These are phyloP conservation scores for Grammothele lineata DNA, from an alignment of 768 basidiomycete genomes.

Conservation along the genomic window DNA sequence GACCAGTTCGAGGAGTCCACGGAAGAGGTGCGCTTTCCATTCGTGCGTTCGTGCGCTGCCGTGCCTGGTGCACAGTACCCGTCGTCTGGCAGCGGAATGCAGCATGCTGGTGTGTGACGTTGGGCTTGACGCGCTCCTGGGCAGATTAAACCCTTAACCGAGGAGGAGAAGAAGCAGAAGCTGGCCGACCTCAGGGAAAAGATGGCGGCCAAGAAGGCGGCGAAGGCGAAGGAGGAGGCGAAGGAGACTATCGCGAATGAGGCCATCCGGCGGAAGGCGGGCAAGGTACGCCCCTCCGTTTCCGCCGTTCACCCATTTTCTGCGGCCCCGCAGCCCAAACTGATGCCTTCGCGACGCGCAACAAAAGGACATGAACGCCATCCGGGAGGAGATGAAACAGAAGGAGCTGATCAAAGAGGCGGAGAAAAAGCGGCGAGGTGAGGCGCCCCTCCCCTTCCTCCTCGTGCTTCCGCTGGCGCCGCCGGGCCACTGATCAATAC, in stretches of 20 bases:
- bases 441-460: conserved; percentile 1
- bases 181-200: conserved; percentile 74
- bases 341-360: neutral
- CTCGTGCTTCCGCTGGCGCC: neutral
- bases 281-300: conserved; percentile 46
- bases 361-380: conserved; percentile 65
- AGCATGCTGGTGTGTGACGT: no score
- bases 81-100: no score
- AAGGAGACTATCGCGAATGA: conserved; percentile 75
- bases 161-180: conserved; percentile 85
- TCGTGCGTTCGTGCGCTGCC: no score
- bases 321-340: neutral
- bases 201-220: conserved; percentile 75
- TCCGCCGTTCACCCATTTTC: neutral
- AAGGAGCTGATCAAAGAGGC: conserved; percentile 85
- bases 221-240: conserved; percentile 67
- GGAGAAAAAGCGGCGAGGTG: conserved; percentile 76
- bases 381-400: conserved; percentile 71
- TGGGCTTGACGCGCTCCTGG: no score
- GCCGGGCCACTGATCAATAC: no score
- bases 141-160: conserved; percentile 89
- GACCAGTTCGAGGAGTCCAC: conserved; percentile 94
- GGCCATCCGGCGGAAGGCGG: conserved; percentile 77
- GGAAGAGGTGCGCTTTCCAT: conserved; percentile 61
- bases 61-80: no score